Base-by-base conservation (phyloP, 139 green algal genomes). In the Pleodorina starrii region DNA sequence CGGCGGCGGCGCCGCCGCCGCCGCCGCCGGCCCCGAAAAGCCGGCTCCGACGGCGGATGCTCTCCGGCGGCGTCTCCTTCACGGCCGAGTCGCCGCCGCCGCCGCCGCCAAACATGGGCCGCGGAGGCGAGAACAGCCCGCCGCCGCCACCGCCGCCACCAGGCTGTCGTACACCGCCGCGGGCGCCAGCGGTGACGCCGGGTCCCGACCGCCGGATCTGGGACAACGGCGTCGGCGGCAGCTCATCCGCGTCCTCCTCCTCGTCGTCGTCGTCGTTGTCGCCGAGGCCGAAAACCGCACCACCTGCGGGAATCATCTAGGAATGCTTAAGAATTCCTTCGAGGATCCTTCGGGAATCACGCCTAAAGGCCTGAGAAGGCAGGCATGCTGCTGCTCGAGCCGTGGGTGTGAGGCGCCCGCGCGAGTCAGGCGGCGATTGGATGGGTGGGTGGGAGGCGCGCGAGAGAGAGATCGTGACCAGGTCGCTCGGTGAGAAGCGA, bases 221-320 rank as follows among this genome's bases (percentile, higher is more conserved):
- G 23, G 82, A 88, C 44, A 79, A 32, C 38, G 82, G 82, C 11
- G 82, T 88, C 38, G 82, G 82, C 66, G 82, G 82, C 44, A 88
- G 16, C 82, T 88, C 82, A 3, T 88, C 82, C n/a, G 48, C 21
- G 42, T 79, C 82, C 0, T 80, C 82, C 0, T 79, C 82, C 0
- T 79, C 44, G 3, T 16, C 43, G 11, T 7, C 81, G 0, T 42
- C 59, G 36, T 27, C 81, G 11, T 42, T 42, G 14, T 35, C 35
- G 74, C 74, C 7, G 54, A n/a, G n/a, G n/a, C n/a, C n/a, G n/a
- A n/a, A n/a, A n/a, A n/a, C n/a, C n/a, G n/a, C n/a, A n/a, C n/a
- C n/a, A n/a, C n/a, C n/a, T n/a, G n/a, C n/a, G n/a, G n/a, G n/a
- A n/a, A n/a, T n/a, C n/a, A n/a, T n/a, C n/a, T n/a, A n/a, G n/a